Conservation (phyloP, 75 land plant species). For the Cryptomeria japonica region DNA sequence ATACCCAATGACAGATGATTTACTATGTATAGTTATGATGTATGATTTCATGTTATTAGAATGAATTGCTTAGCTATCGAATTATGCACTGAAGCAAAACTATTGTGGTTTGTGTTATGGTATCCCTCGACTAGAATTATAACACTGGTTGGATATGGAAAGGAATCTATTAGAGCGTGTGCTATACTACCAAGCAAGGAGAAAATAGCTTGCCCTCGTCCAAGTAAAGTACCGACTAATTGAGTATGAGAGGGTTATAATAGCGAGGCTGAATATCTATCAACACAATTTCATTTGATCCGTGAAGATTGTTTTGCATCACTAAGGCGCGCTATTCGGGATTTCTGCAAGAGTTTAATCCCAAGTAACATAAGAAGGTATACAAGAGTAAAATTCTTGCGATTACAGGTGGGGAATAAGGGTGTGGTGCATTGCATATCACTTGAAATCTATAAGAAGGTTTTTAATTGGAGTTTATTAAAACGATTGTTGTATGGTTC, state of each 20-base stretch:
- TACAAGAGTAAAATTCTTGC: background rate
- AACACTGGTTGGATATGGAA: background rate
- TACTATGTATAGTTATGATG: too few species aligned
- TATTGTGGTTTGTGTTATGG: too few species aligned
- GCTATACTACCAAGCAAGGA: conserved; percentile 15
- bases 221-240: conserved; percentile 5
- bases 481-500: conserved; percentile 22
- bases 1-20: too few species aligned
- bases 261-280: conserved; percentile 10
- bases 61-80: too few species aligned
- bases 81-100: too few species aligned
- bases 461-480: background rate
- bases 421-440: conserved; percentile 5
- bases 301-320: conserved; percentile 21
- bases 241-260: conserved; percentile 18
- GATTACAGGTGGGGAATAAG: background rate
- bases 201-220: conserved; percentile 4
- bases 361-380: background rate
- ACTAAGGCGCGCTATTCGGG: conserved; percentile 16
- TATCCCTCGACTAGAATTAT: background rate
- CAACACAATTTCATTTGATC: conserved; percentile 25
- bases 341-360: conserved; percentile 2
- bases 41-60: too few species aligned
- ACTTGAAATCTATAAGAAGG: background rate
- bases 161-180: conserved; percentile 4